Conservation (phyloP, 768 basidiomycete genomes). For the Lentinula raphanica region DNA sequence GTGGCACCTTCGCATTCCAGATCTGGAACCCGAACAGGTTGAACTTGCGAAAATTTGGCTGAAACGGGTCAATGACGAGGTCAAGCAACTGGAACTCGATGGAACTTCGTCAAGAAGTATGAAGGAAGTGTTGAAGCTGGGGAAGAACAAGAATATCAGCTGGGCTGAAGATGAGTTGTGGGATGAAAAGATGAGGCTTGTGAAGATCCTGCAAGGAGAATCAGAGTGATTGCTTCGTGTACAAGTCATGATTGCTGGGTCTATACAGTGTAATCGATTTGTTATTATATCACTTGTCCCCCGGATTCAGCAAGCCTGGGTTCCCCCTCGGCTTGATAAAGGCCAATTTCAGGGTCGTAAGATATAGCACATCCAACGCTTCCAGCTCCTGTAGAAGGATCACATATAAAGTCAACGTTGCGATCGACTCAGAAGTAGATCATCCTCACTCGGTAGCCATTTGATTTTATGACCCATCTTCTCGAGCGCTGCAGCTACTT, state of each 20-base stretch:
- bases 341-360: neutral
- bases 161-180: slow-evolving; percentile 56
- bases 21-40: slow-evolving; percentile 41
- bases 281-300: neutral
- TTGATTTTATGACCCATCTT: neutral
- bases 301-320: neutral
- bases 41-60: slow-evolving; percentile 53
- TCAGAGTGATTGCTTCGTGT: no score
- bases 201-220: neutral
- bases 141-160: slow-evolving; percentile 41
- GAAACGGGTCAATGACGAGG: slow-evolving; percentile 40
- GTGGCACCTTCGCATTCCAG: slow-evolving; percentile 55
- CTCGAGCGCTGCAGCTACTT: neutral
- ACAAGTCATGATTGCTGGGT: no score
- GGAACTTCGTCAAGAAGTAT: slow-evolving; percentile 24
- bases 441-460: neutral
- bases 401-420: neutral
- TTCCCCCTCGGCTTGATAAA: neutral
- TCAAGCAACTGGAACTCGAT: slow-evolving; percentile 31
- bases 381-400: neutral
- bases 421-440: neutral
- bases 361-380: neutral
- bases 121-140: slow-evolving; percentile 43
- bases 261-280: neutral
- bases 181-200: slow-evolving; percentile 40